phyloP scores from a whole-genome alignment of 257 asterid genomes.

The Solanum etuberosum region DNA sequence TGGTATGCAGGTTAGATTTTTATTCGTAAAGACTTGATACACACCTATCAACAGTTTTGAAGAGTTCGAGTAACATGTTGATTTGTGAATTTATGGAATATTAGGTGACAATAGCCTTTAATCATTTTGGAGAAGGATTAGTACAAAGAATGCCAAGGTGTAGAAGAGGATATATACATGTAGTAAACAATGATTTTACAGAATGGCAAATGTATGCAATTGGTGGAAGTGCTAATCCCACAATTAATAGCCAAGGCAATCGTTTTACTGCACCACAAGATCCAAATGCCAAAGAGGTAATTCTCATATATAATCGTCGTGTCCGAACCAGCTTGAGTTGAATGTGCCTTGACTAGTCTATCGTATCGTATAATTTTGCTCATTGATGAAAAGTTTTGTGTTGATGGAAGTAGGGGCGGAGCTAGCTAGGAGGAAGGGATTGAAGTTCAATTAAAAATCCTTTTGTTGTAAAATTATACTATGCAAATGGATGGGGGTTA shows the following conservation, averaged over 20 bases:
- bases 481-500: background rate
- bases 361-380: background rate
- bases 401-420: background rate
- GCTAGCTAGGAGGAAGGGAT: background rate
- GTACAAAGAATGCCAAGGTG: conserved; percentile 41
- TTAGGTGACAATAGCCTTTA: conserved; percentile 35
- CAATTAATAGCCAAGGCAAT: conserved; percentile 32
- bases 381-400: background rate
- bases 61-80: background rate
- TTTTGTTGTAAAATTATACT: background rate
- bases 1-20: background rate
- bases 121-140: conserved; percentile 27
- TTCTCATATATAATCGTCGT: background rate
- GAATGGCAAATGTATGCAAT: conserved; percentile 34
- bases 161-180: conserved; percentile 30
- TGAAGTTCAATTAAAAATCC: background rate
- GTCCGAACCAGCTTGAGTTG: background rate
- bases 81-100: background rate
- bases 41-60: background rate
- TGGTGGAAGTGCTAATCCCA: conserved; percentile 35
- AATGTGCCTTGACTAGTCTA: background rate
- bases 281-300: conserved; percentile 31
- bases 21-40: no score
- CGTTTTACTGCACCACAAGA: conserved; percentile 29
- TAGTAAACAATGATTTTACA: conserved; percentile 33